A percentile compares a stretch with the other conserved stretches of the same genome.
phyloP scores from a whole-genome alignment of 805 yeast genomes.

The Ogataea methanolica region DNA sequence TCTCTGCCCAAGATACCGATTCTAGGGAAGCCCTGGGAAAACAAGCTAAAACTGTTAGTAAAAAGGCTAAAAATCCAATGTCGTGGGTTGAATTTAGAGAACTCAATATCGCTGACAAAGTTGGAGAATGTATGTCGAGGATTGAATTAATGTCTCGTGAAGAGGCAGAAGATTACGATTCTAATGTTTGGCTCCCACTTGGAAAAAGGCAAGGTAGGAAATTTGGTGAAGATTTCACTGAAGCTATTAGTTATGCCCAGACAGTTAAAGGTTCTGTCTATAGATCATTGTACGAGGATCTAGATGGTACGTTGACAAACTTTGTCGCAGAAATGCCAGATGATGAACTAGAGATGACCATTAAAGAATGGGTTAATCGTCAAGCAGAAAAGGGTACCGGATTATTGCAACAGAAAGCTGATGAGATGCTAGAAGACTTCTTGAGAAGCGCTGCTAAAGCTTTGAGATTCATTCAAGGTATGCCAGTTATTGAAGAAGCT shows the following conservation, averaged over 20 bases:
- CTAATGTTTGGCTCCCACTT: constrained; percentile 24
- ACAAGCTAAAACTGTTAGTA: no score
- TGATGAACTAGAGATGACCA: constrained; percentile 61
- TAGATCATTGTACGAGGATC: constrained; percentile 48
- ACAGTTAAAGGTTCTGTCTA: constrained; percentile 30
- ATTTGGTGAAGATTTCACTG: constrained; percentile 26
- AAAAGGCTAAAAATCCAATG: no score
- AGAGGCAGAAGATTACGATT: no score
- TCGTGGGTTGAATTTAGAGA: no score
- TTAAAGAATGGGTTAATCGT: constrained; percentile 63
- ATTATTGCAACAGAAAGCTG: constrained; percentile 42
- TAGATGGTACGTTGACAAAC: constrained; percentile 58
- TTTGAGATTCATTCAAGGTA: constrained; percentile 32
- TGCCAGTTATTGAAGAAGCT: constrained; percentile 28
- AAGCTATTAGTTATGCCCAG: constrained; percentile 25
- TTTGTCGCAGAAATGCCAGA: constrained; percentile 69
- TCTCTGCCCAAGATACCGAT: no score
- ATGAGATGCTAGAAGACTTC: constrained; percentile 43
- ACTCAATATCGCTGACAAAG: no score
- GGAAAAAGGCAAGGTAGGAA: constrained; percentile 25
- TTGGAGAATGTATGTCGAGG: no score
- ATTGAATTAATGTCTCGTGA: no score
- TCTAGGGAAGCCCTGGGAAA: no score
- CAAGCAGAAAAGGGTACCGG: constrained; percentile 51
- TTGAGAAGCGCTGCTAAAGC: constrained; percentile 48